Conservation (phyloP, 179 eudicot genomes). For the Camellia oleifera region DNA sequence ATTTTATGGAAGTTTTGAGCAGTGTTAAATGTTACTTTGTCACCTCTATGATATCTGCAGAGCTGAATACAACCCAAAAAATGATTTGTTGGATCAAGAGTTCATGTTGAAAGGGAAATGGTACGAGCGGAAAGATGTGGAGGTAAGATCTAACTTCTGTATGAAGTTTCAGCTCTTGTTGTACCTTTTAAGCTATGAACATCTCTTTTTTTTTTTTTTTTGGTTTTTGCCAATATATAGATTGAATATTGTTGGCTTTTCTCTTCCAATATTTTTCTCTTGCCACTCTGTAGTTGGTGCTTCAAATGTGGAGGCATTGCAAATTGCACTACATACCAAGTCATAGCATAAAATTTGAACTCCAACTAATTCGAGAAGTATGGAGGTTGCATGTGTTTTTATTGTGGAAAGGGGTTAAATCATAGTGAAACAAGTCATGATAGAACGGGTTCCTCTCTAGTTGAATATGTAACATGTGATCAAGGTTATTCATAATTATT, state of each 20-base stretch:
- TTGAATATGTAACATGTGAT: background rate
- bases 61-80: slow-evolving; percentile 84
- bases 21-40: background rate
- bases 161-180: background rate
- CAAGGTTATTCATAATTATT: background rate
- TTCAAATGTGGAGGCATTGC: background rate
- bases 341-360: background rate
- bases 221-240: background rate
- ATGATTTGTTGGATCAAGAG: slow-evolving; percentile 89
- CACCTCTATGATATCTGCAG: slow-evolving; percentile 36
- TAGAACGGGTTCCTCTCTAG: background rate
- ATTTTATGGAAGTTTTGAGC: background rate
- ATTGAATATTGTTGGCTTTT: background rate
- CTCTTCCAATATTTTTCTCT: background rate
- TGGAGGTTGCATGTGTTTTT: background rate
- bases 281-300: background rate
- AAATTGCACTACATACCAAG: background rate
- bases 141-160: slow-evolving; percentile 47
- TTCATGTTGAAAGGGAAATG: slow-evolving; percentile 92
- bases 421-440: background rate
- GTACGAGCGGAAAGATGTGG: slow-evolving; percentile 89
- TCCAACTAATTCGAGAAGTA: background rate
- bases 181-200: slow-evolving; percentile 2
- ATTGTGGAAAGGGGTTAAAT: background rate
- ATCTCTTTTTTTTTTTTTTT: background rate